phyloP scores from a whole-genome alignment of 768 basidiomycete genomes.

The Pleurotus citrinopileatus region DNA sequence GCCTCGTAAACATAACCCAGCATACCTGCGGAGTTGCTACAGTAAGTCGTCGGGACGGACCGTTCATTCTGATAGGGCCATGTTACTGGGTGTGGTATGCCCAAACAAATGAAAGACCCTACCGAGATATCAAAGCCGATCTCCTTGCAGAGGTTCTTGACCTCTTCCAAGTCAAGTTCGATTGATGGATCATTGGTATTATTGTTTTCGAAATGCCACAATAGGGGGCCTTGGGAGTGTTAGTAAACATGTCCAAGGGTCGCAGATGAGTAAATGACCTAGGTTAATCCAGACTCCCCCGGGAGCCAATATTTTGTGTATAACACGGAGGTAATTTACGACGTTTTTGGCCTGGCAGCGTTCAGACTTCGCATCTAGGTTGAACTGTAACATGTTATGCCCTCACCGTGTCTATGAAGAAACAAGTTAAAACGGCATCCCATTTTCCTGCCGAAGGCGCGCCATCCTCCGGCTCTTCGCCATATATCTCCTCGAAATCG shows the following conservation, averaged over 20 bases:
- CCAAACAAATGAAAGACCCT: conserved; percentile 22
- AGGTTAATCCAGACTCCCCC: conserved; percentile 94
- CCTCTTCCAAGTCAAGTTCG: conserved; percentile 87
- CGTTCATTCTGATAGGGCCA: conserved; percentile 62
- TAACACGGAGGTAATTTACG: conserved; percentile 84
- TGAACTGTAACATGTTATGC: neutral
- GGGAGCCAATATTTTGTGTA: conserved; percentile 77
- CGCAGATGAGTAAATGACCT: conserved; percentile 43
- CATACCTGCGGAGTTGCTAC: conserved; percentile 78
- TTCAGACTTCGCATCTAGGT: neutral
- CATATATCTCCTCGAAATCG: conserved; percentile 93
- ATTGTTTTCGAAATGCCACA: conserved; percentile 99
- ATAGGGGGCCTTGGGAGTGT: conserved; percentile 65
- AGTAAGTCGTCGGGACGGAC: conserved; percentile 81
- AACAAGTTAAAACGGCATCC: conserved; percentile 91
- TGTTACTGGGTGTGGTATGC: neutral
- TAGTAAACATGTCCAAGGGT: no score
- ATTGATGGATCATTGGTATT: conserved; percentile 75
- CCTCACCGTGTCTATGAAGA: conserved; percentile 93
- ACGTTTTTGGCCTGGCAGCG: conserved; percentile 84
- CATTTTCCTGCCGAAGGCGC: conserved; percentile 77
- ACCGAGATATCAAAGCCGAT: conserved; percentile 87
- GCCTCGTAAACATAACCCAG: conserved; percentile 82
- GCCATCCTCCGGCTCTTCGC: conserved; percentile 45
- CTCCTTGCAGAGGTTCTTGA: conserved; percentile 66